phyloP scores from a whole-genome alignment of 805 yeast species.

The Nakazawaea siamensis region DNA sequence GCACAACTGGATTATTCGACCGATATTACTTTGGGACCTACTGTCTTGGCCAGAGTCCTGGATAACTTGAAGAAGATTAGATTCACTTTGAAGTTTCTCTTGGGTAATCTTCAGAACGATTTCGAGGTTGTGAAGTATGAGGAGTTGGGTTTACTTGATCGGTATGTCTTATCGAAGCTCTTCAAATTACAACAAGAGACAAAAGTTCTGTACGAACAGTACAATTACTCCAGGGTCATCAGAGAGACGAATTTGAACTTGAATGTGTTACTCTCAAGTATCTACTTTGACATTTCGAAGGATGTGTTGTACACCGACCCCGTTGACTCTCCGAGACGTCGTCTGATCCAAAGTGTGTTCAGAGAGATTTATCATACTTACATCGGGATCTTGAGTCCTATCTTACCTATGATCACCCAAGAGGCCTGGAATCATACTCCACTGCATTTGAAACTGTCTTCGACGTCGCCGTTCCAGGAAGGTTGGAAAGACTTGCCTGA shows the following conservation, averaged over 20 bases:
- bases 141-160: conserved; percentile 42
- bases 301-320: conserved; percentile 77
- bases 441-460: conserved; percentile 16
- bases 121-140: conserved; percentile 31
- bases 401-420: conserved; percentile 77
- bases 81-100: conserved; percentile 67
- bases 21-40: conserved; percentile 71
- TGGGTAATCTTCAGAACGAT: conserved; percentile 68
- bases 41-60: conserved; percentile 64
- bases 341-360: conserved; percentile 59
- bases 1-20: conserved; percentile 82
- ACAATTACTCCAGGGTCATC: conserved; percentile 64
- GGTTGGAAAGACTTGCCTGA: conserved; percentile 35
- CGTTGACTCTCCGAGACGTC: conserved; percentile 36
- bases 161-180: conserved; percentile 51
- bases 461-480: conserved; percentile 36
- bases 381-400: conserved; percentile 66
- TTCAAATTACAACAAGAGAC: conserved; percentile 34
- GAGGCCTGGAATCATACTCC: conserved; percentile 74
- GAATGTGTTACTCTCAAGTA: conserved; percentile 68
- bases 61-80: conserved; percentile 78
- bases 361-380: conserved; percentile 50
- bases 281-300: conserved; percentile 80
- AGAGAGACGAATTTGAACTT: conserved; percentile 63
- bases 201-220: conserved; percentile 38